phyloP scores from a whole-genome alignment of 179 eudicot species.

The Nepenthes alata region DNA sequence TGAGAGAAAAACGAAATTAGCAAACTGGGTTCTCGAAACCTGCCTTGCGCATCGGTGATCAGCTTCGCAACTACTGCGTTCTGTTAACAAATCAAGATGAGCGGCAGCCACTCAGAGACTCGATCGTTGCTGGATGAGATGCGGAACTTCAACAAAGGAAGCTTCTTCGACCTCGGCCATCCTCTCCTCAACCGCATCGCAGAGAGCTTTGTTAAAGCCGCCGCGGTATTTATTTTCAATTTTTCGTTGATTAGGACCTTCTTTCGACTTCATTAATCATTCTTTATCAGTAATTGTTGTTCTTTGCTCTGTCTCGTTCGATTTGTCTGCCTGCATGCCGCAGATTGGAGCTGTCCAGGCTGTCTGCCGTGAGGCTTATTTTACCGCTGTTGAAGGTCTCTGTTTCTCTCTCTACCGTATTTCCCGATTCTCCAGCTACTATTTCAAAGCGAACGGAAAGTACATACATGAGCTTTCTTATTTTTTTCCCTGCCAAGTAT shows the following conservation, averaged over 20 bases:
- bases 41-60: too few relatives aligned
- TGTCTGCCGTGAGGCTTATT: constrained; percentile 80
- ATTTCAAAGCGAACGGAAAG: too few relatives aligned
- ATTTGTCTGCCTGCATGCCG: neutral
- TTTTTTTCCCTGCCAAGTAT: too few relatives aligned
- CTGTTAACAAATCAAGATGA: neutral
- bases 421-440: too few relatives aligned
- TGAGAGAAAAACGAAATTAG: too few relatives aligned
- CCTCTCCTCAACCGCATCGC: constrained; percentile 87
- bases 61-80: too few relatives aligned
- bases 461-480: neutral
- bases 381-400: constrained; percentile 58
- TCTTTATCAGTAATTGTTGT: neutral
- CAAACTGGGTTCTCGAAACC: too few relatives aligned
- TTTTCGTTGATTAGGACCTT: neutral
- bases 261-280: neutral
- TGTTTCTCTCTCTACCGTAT: too few relatives aligned
- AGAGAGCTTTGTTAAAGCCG: constrained; percentile 68
- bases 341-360: constrained; percentile 95
- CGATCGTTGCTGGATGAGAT: constrained; percentile 48
- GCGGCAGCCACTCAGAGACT: constrained; percentile 19
- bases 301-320: neutral
- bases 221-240: constrained; percentile 38
- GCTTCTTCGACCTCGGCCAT: constrained; percentile 64
- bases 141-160: constrained; percentile 40